These are phyloP conservation scores for Cajanus cajan DNA, from an alignment of 306 rosid genomes.

Conservation along the genomic window DNA sequence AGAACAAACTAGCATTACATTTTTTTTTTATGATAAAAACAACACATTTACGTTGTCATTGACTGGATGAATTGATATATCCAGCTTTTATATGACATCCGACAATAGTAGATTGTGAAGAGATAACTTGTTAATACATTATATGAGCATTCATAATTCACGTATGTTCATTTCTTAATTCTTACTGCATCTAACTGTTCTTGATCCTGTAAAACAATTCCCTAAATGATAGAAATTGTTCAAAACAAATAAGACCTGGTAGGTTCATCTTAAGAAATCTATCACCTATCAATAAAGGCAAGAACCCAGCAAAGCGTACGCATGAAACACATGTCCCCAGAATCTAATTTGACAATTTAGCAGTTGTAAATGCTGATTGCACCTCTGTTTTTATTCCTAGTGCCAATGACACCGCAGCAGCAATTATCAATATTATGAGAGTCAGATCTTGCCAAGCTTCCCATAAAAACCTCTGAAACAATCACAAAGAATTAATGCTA, in stretches of 20 bases:
- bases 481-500: constrained; percentile 21
- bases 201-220: background rate
- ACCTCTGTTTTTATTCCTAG: constrained; percentile 98
- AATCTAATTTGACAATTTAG: background rate
- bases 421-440: constrained; percentile 85
- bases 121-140: constrained; percentile 4
- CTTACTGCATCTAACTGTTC: background rate
- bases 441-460: constrained; percentile 98
- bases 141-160: background rate
- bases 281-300: background rate
- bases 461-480: constrained; percentile 84
- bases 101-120: background rate
- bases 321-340: background rate
- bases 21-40: background rate
- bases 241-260: background rate
- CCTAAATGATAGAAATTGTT: background rate
- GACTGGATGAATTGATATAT: constrained; percentile 5
- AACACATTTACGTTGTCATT: background rate
- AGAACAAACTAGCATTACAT: constrained; percentile 16
- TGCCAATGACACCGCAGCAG: constrained; percentile 85
- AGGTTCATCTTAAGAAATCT: background rate
- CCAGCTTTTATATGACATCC: constrained; percentile 4
- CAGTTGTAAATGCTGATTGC: constrained; percentile 19
- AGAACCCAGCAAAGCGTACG: background rate
- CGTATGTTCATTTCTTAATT: background rate